phyloP scores from a whole-genome alignment of 257 asterid genomes.

The Primulina huaijiensis region DNA sequence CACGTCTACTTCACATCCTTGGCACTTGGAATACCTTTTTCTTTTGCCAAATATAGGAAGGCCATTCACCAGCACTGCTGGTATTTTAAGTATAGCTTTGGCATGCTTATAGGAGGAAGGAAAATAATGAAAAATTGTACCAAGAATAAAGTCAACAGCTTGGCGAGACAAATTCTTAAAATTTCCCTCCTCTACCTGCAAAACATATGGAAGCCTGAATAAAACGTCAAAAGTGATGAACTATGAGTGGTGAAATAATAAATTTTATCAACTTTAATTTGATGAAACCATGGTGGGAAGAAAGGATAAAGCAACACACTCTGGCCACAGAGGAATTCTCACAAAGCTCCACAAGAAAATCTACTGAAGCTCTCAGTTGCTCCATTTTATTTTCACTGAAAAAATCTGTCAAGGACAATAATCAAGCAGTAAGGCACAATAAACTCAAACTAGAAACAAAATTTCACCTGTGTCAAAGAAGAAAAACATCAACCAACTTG shows the following conservation, averaged over 20 bases:
- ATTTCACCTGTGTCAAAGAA: not conserved
- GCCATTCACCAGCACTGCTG: constrained; percentile 58
- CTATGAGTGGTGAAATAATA: constrained; percentile 2
- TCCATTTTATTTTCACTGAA: constrained; percentile 50
- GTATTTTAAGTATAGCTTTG: constrained; percentile 1
- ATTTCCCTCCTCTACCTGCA: constrained; percentile 57
- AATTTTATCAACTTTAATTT: constrained; percentile 16
- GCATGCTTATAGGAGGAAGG: not conserved
- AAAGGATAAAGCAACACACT: constrained; percentile 43
- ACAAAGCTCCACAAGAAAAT: constrained; percentile 49
- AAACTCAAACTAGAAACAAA: constrained; percentile 15
- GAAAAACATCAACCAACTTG: constrained; percentile 3
- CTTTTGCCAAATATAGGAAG: not conserved
- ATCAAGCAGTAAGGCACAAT: not conserved
- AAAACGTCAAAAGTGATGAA: not conserved
- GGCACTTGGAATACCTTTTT: not conserved
- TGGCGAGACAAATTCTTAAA: constrained; percentile 88
- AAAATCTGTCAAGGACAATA: constrained; percentile 38
- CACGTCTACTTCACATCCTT: not conserved
- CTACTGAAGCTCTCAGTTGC: constrained; percentile 72
- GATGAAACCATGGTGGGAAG: constrained; percentile 16
- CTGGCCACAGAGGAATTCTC: constrained; percentile 45
- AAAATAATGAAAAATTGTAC: constrained; percentile 31
- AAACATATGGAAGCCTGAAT: constrained; percentile 19
- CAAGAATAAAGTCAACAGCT: constrained; percentile 83